phyloP scores from a whole-genome alignment of 164 flowering plant genomes.

The Macadamia integrifolia region DNA sequence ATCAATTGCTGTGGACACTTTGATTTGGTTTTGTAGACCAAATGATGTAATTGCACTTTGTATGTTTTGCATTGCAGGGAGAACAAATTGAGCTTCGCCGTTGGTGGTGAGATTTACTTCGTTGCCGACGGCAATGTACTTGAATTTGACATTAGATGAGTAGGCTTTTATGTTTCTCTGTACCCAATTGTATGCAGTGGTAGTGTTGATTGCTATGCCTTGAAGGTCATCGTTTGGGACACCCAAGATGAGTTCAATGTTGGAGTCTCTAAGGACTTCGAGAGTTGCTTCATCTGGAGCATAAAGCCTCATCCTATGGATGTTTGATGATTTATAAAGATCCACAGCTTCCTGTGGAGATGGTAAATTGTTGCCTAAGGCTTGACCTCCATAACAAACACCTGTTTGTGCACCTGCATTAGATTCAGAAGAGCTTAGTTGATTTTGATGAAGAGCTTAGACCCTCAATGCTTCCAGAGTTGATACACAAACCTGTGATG shows the following conservation, averaged over 20 bases:
- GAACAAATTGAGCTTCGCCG: conserved; percentile 17
- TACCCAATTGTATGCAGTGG: conserved; percentile 34
- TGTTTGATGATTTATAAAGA: conserved; percentile 24
- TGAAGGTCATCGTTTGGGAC: conserved; percentile 39
- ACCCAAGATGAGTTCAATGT: conserved; percentile 36
- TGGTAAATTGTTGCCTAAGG: conserved; percentile 38
- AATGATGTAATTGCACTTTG: conserved; percentile 21
- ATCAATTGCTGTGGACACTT: conserved; percentile 26
- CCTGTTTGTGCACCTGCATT: conserved; percentile 26
- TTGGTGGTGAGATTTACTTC: conserved; percentile 21
- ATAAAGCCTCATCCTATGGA: conserved; percentile 34
- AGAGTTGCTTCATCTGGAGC: conserved; percentile 29
- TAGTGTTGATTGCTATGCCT: conserved; percentile 20
- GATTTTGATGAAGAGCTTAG: no score
- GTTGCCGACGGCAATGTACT: conserved; percentile 49
- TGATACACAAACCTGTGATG: no score
- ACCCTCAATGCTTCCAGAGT: no score
- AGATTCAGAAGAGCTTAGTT: no score
- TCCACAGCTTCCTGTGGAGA: conserved; percentile 22
- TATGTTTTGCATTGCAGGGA: conserved; percentile 37
- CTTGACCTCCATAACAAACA: conserved; percentile 38
- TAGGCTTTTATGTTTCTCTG: conserved; percentile 22
- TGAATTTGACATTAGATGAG: conserved; percentile 23
- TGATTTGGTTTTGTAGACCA: conserved; percentile 21
- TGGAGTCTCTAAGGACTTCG: conserved; percentile 36